Evolutionary conservation across 768 basidiomycete species (phyloP), one percentile per base, ranked within the genome.

Genomic region (Phylloporus sp.): DNA sequence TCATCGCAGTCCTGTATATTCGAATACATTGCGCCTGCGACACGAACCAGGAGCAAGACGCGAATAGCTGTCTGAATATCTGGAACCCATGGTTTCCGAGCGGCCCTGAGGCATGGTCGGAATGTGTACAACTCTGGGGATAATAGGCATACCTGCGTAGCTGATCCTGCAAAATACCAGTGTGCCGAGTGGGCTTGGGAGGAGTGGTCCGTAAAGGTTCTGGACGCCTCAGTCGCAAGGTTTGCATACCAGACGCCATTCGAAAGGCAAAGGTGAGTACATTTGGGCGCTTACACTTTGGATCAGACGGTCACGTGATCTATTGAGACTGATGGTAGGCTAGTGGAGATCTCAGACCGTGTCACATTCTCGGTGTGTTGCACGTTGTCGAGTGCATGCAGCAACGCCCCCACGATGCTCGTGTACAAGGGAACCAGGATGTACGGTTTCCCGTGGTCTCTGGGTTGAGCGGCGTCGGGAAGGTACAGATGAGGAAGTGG

Each of bases 1-100:
- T 99, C 97, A 64, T 99, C 97, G 56, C 97, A 98, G 65, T 98
- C 97, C 61, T 85, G 82, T 50, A 95, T 90, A 58, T 92, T 92
- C 12, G 88, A 82, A 65, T 98, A 98, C 94, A 99, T 97, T 3
- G 94, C 97, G 1, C 80, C 85, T 23, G 81, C 72, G 27, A 94
- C 78, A 18, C 97, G 82, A 16, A 97, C 63, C 15, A 98, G 77
- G 45, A 97, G 72, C 35, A 97, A 66, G 35, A 97, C 78, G 43
- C 95, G 83, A 54, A 97, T 74, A 5, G 94, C 97, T 6, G 88
- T 73, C 31, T 85, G 86, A 62, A 94, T 87, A 55, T 83, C 80
- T 42, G 97, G 95, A 45, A 80, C 80, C 85, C 91, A 92, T 78
- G 92, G 91, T 32, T 82, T 80, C 43, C 81, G 80, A 58, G 85